Percentiles rank a stretch among this genome's conserved stretches.
Evolutionary conservation across 1,284 basidiomycete genomes (phyloP).

Genomic region (Cutaneotrichosporon curvatum): DNA sequence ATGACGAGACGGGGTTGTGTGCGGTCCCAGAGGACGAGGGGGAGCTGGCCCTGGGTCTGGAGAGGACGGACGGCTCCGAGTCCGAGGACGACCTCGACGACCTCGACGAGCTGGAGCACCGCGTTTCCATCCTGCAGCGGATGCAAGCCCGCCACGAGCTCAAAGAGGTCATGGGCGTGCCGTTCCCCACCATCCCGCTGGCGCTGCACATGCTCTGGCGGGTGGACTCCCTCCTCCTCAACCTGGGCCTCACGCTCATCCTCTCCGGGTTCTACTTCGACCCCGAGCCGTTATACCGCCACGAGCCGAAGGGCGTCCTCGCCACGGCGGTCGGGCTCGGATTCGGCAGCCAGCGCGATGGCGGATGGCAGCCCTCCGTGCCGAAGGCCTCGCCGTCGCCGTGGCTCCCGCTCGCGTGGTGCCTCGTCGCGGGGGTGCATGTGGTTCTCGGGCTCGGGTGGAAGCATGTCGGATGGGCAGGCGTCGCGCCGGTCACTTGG

Average conservation of each 20-base stretch:
- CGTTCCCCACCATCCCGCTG: constrained; percentile 44
- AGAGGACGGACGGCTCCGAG: neutral
- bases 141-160: constrained; percentile 41
- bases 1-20: constrained; percentile 11
- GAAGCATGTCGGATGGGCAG: constrained; percentile 41
- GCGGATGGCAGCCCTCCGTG: constrained; percentile 11
- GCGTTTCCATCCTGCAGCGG: constrained; percentile 41
- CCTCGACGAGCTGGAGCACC: constrained; percentile 37
- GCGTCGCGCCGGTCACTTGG: constrained; percentile 45
- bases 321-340: neutral
- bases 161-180: constrained; percentile 40
- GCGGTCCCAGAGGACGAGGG: constrained; percentile 15
- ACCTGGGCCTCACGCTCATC: constrained; percentile 46
- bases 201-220: constrained; percentile 45
- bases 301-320: constrained; percentile 5
- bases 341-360: neutral
- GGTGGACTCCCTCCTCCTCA: constrained; percentile 45
- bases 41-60: neutral
- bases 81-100: constrained; percentile 12
- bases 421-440: constrained; percentile 31
- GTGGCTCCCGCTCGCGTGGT: constrained; percentile 29
- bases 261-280: constrained; percentile 44
- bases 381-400: constrained; percentile 25
- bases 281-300: constrained; percentile 40
- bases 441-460: constrained; percentile 35